Evolutionary conservation across 305 asterid species (phyloP).

Genomic region (Fraxinus nigra): DNA sequence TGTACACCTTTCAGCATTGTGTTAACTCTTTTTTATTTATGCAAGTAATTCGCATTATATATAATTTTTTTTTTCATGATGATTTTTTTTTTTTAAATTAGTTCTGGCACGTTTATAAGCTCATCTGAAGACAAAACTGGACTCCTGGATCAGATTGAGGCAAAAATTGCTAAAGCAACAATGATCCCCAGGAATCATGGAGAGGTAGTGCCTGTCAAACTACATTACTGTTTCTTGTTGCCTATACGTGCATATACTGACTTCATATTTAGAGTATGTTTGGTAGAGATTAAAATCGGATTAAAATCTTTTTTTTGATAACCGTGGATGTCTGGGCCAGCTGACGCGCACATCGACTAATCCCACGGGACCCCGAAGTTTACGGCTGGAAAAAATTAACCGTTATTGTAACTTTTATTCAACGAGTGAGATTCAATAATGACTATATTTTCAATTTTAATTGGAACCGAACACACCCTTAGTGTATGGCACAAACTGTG

Average conservation of each 20-base stretch:
- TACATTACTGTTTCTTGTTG: background rate
- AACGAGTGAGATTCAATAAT: too few species aligned
- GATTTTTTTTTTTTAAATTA: conserved; percentile 20
- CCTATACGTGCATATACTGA: background rate
- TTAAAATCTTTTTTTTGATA: too few species aligned
- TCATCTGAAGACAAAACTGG: conserved; percentile 89
- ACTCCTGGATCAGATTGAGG: conserved; percentile 64
- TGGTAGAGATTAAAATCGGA: too few species aligned
- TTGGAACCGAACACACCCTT: too few species aligned
- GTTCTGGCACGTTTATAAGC: conserved; percentile 90
- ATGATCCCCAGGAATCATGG: conserved; percentile 76
- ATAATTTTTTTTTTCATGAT: background rate
- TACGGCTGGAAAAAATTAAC: too few species aligned
- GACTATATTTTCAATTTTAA: too few species aligned
- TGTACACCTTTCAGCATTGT: background rate
- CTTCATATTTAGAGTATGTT: background rate
- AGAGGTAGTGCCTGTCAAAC: conserved; percentile 53
- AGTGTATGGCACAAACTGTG: conserved; percentile 5
- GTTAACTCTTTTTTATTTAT: background rate
- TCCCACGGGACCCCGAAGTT: too few species aligned
- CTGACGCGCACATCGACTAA: too few species aligned
- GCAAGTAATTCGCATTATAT: background rate
- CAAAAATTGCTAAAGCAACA: conserved; percentile 82
- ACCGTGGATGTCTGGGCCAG: too few species aligned
- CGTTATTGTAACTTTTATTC: too few species aligned